These are phyloP conservation scores for Cicer chorassanicum DNA, from an alignment of 306 rosid genomes.

Conservation along the genomic window DNA sequence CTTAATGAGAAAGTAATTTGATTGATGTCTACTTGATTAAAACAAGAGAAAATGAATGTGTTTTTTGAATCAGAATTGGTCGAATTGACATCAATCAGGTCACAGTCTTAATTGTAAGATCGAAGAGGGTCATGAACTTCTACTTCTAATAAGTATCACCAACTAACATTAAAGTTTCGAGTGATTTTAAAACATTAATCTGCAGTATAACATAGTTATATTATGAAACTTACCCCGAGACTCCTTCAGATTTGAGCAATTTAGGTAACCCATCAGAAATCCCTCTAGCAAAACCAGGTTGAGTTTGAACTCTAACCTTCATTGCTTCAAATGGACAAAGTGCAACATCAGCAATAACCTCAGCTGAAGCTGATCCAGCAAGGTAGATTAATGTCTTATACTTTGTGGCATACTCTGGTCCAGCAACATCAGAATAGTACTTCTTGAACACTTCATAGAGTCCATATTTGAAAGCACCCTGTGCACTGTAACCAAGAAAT, in stretches of 20 bases:
- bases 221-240: slow-evolving; percentile 63
- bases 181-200: too few species aligned
- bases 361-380: slow-evolving; percentile 94
- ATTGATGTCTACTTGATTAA: too few species aligned
- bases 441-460: slow-evolving; percentile 88
- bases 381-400: slow-evolving; percentile 95
- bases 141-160: too few species aligned
- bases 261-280: slow-evolving; percentile 86
- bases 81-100: too few species aligned
- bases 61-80: too few species aligned
- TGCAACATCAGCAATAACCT: slow-evolving; percentile 88
- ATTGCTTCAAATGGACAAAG: slow-evolving; percentile 96
- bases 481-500: slow-evolving; percentile 86
- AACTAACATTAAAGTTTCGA: too few species aligned
- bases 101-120: too few species aligned
- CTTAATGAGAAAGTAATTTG: too few species aligned
- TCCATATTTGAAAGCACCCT: slow-evolving; percentile 96
- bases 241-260: slow-evolving; percentile 79
- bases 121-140: too few species aligned
- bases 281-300: slow-evolving; percentile 91
- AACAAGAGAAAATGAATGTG: too few species aligned
- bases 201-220: accelerated
- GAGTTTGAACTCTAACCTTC: slow-evolving; percentile 93
- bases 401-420: slow-evolving; percentile 84
- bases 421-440: slow-evolving; percentile 88